These are phyloP conservation scores for Talaromyces sp. DNA, from an alignment of 2,329 filamentous ascomycete species.

Conservation along the genomic window DNA sequence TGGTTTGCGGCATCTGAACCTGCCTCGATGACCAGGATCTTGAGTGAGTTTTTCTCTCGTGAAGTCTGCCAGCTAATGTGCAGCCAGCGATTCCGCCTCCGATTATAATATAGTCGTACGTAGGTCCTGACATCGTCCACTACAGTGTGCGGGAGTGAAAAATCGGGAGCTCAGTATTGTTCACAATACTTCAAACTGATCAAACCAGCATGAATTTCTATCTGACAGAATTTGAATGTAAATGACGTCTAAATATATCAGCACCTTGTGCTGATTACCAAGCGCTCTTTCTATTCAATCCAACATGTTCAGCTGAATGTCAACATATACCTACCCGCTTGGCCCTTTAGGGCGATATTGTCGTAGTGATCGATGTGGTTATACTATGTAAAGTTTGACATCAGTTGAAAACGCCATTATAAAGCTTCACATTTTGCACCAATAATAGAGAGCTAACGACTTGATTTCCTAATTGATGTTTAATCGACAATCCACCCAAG, in stretches of 20 bases:
- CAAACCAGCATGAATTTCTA: not conserved
- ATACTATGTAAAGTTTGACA: not conserved
- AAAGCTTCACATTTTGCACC: not conserved
- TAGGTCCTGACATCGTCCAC: not conserved
- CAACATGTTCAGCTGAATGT: not conserved
- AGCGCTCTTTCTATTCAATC: not conserved
- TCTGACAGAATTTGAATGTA: not conserved
- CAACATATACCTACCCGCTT: not conserved
- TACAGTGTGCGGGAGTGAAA: not conserved
- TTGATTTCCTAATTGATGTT: not conserved
- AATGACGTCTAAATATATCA: not conserved
- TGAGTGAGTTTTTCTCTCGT: not conserved
- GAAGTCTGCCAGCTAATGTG: not conserved
- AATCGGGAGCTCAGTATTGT: not conserved
- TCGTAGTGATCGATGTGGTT: not conserved
- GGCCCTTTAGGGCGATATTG: not conserved
- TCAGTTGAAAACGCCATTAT: not conserved
- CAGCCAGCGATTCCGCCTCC: constrained; percentile 3
- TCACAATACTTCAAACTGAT: not conserved
- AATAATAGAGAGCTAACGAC: not conserved
- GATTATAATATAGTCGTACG: constrained; percentile 10
- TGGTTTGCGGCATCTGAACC: not conserved
- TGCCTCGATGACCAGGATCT: constrained; percentile 14
- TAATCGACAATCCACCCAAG: not conserved
- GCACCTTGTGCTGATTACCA: not conserved